Evolutionary conservation across 371 early-diverging fungal genomes (phyloP).

Genomic region (Apophysomyces trapeziformis): DNA sequence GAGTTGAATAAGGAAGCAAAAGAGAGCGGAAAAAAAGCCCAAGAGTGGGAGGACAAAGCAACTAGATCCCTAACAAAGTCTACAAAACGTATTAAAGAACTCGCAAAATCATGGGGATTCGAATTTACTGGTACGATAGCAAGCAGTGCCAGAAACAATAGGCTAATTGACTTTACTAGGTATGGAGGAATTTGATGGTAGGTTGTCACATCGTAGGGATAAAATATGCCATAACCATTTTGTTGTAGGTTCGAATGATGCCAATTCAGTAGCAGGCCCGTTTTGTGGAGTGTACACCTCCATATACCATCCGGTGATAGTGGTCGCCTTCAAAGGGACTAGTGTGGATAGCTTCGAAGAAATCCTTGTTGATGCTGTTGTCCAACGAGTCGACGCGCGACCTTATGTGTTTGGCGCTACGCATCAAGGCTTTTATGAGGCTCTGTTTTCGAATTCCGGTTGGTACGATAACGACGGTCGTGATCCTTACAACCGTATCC

Average conservation of each 20-base stretch:
- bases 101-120: too few relatives aligned
- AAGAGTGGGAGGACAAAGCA: too few relatives aligned
- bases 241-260: slow-evolving; percentile 34
- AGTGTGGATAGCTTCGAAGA: slow-evolving; percentile 32
- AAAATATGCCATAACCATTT: too few relatives aligned
- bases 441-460: slow-evolving; percentile 21
- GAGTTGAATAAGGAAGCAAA: too few relatives aligned
- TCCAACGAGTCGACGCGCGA: slow-evolving; percentile 35
- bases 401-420: slow-evolving; percentile 27
- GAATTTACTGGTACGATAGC: too few relatives aligned
- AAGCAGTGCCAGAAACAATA: too few relatives aligned
- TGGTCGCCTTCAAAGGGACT: slow-evolving; percentile 48
- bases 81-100: too few relatives aligned
- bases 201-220: too few relatives aligned
- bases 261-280: slow-evolving; percentile 47
- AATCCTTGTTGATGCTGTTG: slow-evolving; percentile 31
- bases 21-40: too few relatives aligned
- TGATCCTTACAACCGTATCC: slow-evolving; percentile 48
- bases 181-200: too few relatives aligned
- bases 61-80: too few relatives aligned
- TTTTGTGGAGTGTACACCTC: slow-evolving; percentile 47
- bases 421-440: slow-evolving; percentile 38
- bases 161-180: too few relatives aligned
- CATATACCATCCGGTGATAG: slow-evolving; percentile 37
- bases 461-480: slow-evolving; percentile 22